Evolutionary conservation across 2,329 filamentous ascomycete genomes (phyloP), one percentile per base, ranked within the genome.

Genomic region (Tolypocladium cylindrosporum): DNA sequence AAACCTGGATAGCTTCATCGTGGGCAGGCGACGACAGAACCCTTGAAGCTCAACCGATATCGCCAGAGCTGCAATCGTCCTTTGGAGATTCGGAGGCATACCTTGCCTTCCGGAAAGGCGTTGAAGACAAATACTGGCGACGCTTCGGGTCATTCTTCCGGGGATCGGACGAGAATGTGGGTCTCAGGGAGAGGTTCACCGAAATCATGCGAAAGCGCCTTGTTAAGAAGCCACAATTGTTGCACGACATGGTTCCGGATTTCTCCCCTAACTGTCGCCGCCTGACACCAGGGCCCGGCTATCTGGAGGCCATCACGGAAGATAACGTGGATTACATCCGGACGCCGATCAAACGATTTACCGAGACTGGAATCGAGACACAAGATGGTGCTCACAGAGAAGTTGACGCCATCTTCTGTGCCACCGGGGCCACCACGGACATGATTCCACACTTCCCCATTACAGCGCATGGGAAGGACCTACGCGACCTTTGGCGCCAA

Each of bases 1-100:
- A 75, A 39, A 89, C 86, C 0, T 90, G 87, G 87, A 83, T 89
- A 36, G 83, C 86, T 0, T 77, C 81, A 1, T 82, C 83, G 0
- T 87, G 84, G 69, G 81, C 80, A 0, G 76, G 81, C 40, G 72
- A 80, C 59, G 72, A 80, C 63, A 78, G 83, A 39, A 80, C 78
- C 37, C 72, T 82, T 0, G 79, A 79, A 40, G 77, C 85, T 0
- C 84, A 86, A 52, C 75, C 75, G 0, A 83, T 82, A 62, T 69
- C 75, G 0, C 63, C 79, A 1, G 81, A 85, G 27, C 80, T 86
- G 42, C 77, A 84, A 57, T 74, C 82, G 24, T 75, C 77, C 0
- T 88, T 88, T 67, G 63, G 84, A 54, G 73, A 90, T 61, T 83
- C 86, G 0, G 72, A 82, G 3, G 76, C 72, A 2, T 91, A 90